A percentile compares a stretch with the other conserved stretches of the same genome.
phyloP scores from a whole-genome alignment of 352 stramenopile species.

The Lagenidium giganteum region DNA sequence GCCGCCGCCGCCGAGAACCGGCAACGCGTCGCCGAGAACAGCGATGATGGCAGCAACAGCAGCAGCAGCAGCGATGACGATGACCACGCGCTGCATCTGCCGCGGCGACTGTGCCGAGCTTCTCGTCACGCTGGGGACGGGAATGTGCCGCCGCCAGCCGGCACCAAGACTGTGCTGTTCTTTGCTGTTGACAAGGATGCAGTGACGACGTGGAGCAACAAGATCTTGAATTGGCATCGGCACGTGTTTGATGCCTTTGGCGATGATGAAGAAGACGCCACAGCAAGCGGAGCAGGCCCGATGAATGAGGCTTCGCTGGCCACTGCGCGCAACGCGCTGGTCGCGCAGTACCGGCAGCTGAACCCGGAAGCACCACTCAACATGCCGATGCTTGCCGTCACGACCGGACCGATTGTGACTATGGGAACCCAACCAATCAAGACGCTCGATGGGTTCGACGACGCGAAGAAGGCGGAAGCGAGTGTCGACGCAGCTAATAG shows the following conservation, averaged over 20 bases:
- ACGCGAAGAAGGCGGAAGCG: too few relatives aligned
- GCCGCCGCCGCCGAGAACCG: too few relatives aligned
- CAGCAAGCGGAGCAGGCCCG: too few relatives aligned
- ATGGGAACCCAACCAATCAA: too few relatives aligned
- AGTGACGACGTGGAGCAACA: constrained; percentile 41
- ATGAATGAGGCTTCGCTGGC: constrained; percentile 7
- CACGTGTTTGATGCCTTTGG: constrained; percentile 35
- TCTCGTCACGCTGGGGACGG: too few relatives aligned
- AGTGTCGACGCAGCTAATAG: background rate
- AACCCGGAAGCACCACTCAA: too few relatives aligned
- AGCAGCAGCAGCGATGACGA: constrained; percentile 22
- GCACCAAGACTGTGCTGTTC: constrained; percentile 29
- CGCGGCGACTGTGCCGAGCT: background rate
- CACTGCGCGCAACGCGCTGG: too few relatives aligned
- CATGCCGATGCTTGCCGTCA: too few relatives aligned
- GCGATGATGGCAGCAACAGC: background rate
- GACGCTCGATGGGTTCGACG: too few relatives aligned
- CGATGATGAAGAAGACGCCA: constrained; percentile 4
- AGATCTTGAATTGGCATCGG: constrained; percentile 69
- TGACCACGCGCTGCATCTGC: too few relatives aligned
- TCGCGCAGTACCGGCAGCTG: too few relatives aligned
- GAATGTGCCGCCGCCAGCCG: constrained; percentile 4
- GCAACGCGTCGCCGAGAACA: constrained; percentile 24
- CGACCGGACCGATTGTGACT: too few relatives aligned
- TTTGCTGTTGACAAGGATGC: constrained; percentile 46